These are phyloP conservation scores for Stachybotrys echinatus DNA, from an alignment of 2,329 filamentous ascomycete species.

Conservation along the genomic window DNA sequence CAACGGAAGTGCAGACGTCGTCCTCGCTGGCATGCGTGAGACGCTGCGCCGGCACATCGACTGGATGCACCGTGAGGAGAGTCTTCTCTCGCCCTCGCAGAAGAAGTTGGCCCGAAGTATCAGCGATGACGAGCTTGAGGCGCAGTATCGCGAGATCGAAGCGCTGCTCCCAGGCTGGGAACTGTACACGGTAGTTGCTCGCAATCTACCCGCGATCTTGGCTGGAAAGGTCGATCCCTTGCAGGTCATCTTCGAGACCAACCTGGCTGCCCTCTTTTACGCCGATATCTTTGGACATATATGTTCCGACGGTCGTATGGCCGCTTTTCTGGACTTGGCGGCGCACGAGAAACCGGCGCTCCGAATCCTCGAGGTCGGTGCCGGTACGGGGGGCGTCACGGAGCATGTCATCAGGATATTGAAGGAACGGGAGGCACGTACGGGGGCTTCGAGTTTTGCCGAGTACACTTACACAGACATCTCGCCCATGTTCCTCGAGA, in stretches of 20 bases:
- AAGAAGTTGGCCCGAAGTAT: conserved; percentile 5
- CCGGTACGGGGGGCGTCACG: conserved; percentile 31
- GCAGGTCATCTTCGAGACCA: conserved; percentile 27
- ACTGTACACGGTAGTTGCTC: conserved; percentile 20
- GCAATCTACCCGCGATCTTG: conserved; percentile 24
- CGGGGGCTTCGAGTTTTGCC: conserved; percentile 10
- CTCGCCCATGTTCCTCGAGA: conserved; percentile 25
- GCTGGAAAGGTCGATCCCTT: conserved; percentile 25
- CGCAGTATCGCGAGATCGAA: conserved; percentile 18
- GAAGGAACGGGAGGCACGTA: conserved; percentile 12
- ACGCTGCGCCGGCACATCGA: conserved; percentile 18
- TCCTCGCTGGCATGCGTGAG: conserved; percentile 6
- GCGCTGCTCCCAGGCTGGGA: conserved; percentile 21
- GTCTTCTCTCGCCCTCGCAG: conserved; percentile 8
- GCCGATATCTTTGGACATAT: conserved; percentile 20
- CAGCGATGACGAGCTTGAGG: conserved; percentile 18
- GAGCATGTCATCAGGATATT: conserved; percentile 16
- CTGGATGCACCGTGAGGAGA: conserved; percentile 24
- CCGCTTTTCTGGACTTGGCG: conserved; percentile 5
- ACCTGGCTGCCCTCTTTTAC: conserved; percentile 27
- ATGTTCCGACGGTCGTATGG: conserved; percentile 5
- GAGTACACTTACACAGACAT: conserved; percentile 36
- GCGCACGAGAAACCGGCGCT: conserved; percentile 26
- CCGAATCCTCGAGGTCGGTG: conserved; percentile 33
- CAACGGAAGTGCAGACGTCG: neutral